Percentiles rank a stretch among this genome's conserved stretches.
Conservation (phyloP, 805 yeast genomes). For the Ogataea paraovalis region DNA sequence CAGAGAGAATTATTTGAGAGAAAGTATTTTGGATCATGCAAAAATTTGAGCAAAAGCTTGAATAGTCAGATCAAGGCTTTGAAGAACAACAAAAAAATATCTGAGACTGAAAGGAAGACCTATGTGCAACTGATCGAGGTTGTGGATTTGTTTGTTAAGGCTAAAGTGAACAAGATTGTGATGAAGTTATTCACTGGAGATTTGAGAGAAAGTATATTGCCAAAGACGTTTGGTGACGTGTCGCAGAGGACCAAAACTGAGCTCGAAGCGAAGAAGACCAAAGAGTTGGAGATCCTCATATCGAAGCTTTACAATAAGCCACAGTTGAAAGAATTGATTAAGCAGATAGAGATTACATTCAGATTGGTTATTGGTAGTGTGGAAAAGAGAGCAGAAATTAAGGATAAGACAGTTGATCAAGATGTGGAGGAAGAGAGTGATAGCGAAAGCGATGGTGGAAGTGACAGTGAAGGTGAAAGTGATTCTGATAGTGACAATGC, state of each 20-base stretch:
- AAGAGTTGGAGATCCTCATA: conserved; percentile 41
- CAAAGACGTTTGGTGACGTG: conserved; percentile 26
- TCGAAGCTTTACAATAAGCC: conserved; percentile 46
- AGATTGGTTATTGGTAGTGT: conserved; percentile 27
- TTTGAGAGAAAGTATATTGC: conserved; percentile 21
- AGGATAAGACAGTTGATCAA: conserved; percentile 8
- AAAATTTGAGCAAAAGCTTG: conserved; percentile 39
- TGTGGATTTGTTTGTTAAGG: conserved; percentile 14
- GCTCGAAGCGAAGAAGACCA: conserved; percentile 40
- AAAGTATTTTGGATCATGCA: conserved; percentile 44
- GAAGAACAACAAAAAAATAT: conserved; percentile 6
- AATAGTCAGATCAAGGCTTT: conserved; percentile 15
- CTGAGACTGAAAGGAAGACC: conserved; percentile 8
- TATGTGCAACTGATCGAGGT: conserved; percentile 9
- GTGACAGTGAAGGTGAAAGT: conserved; percentile 17
- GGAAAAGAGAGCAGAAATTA: conserved; percentile 12
- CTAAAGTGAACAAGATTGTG: conserved; percentile 22
- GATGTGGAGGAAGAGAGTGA: conserved; percentile 17
- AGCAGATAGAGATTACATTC: conserved; percentile 23
- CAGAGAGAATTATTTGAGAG: conserved; percentile 43
- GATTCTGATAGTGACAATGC: conserved; percentile 14
- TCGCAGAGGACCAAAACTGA: conserved; percentile 17
- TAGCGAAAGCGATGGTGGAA: conserved; percentile 1
- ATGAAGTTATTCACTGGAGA: conserved; percentile 15
- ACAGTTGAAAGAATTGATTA: conserved; percentile 31